Base-by-base conservation (phyloP, 805 yeast species). In the Myxozyma kluyveri region DNA sequence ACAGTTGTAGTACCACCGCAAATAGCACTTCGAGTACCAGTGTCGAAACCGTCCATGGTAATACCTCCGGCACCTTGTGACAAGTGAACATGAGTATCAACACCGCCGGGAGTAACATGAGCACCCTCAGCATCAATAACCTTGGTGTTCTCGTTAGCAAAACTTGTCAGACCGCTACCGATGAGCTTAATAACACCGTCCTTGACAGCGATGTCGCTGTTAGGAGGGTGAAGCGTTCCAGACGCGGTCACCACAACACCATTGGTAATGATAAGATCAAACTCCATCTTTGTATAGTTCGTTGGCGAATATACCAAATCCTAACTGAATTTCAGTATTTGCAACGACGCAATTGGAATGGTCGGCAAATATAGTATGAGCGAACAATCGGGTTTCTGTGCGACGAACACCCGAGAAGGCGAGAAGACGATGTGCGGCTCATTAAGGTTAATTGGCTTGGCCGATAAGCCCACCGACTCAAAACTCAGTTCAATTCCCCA, bases 1-100 rank as follows among this genome's bases (percentile, higher is more conserved):
- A 77, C 65, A 0, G 79, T 71, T 3, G 81, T 77, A 3, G 77
- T 77, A 9, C 81, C 81, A 43, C 81, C 81, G 24, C 74, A 75
- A 22, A 75, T 66, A 0, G 79, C 78, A 50, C 75, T 69, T 59
- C 72, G 66, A 0, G 79, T 68, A 2, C 77, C 80, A 3, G 72
- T 61, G 43, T 69, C 74, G 55, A 75, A 74, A 18, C 69, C 71
- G 55, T 76, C 81, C 37, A 76, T 76, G 1, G 73, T 68, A 3
- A 74, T 68, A 14, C 70, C 67, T 35, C 69, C 65, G 4, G 71
- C 72, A 10, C 59, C 59, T 58, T 76, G 78, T 37, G 74, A 72
- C 18, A 76, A 56, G 49, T 76, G 81, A 23, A 75, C 78, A 59
- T 76, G 80, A 0, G 77, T 68, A 58, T 77, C 81, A 35, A 77